Evolutionary conservation across 345 rosid species (phyloP).

Genomic region (Erysimum cheiranthoides): DNA sequence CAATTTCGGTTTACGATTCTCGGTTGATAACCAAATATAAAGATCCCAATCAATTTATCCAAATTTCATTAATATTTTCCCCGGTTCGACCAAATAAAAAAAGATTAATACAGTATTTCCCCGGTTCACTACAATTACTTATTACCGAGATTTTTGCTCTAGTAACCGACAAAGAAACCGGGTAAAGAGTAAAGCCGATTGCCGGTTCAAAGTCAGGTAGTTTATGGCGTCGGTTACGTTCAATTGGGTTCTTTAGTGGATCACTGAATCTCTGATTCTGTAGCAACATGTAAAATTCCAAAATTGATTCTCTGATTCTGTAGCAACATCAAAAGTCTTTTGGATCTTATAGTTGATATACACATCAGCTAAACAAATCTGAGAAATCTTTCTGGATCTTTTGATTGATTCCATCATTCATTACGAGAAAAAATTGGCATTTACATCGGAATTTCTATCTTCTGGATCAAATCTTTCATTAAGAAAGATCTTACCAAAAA

Average conservation of each 20-base stretch:
- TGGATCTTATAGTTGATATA: conserved; percentile 6
- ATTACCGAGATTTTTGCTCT: neutral
- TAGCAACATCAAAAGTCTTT: conserved; percentile 8
- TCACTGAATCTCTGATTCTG: conserved; percentile 11
- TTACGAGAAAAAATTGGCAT: neutral
- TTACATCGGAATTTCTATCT: neutral
- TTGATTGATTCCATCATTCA: neutral
- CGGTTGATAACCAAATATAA: neutral
- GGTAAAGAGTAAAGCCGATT: neutral
- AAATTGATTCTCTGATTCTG: conserved; percentile 16
- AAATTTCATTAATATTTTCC: neutral
- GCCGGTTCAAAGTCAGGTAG: conserved; percentile 1
- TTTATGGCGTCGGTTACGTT: conserved; percentile 12
- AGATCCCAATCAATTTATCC: neutral
- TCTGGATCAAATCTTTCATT: conserved; percentile 7
- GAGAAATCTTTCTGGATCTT: conserved; percentile 15
- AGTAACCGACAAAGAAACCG: neutral
- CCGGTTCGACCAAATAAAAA: too few relatives aligned
- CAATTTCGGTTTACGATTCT: conserved; percentile 20
- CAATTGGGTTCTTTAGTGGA: neutral
- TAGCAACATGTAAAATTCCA: neutral
- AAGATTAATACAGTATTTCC: too few relatives aligned
- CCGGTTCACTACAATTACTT: too few relatives aligned
- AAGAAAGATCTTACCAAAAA: too few relatives aligned
- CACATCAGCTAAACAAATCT: neutral